Base-by-base conservation (phyloP, 2,329 filamentous ascomycete species). In the Neonectria faginata region DNA sequence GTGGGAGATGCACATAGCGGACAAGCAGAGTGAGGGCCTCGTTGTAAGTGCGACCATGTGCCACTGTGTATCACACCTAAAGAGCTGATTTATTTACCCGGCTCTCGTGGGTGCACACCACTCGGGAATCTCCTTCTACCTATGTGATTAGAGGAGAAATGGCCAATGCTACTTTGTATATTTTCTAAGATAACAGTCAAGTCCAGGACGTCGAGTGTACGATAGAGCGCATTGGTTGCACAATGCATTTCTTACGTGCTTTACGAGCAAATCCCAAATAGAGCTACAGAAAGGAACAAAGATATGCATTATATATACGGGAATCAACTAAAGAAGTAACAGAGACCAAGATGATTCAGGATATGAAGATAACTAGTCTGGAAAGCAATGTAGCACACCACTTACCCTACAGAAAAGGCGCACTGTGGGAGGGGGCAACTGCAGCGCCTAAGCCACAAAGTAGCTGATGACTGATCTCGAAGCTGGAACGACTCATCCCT, bases 381-480 rank as follows among this genome's bases (percentile, higher is more conserved):
- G 25, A 25, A 25, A 5, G 5, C 25, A 25, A 25, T 25, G 25
- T 12, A 22, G 7, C 44, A 25, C 7, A 22, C 14, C 16, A 29
- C 16, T 27, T 50, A 31, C 47, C 47, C 47, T 50, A n/a, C 16
- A 50, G 9, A 18, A n/a, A 48, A n/a, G 8, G 25, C 16, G 45
- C 25, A 31, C 16, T 31, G 25, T 31, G 25, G n/a, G 31, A 33
- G 10, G 3, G 9, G 10, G 10, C 11, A 2, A n/a, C 14, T 12
- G 22, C 7, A 48, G 25, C 16, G 27, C 25, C 9, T 31, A 31
- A 50, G 47, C 27, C 47, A 20, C 27, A 29, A 31, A 16, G 20
- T 31, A n/a, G 25, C 7, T n/a, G 36, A 45, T 57, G 53, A 62
- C 60, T 33, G 12, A 39, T 31, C 29, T 55, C 36, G 22, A 31